Evolutionary conservation across 1,284 basidiomycete genomes (phyloP).

Genomic region (Leccinum solheimii): DNA sequence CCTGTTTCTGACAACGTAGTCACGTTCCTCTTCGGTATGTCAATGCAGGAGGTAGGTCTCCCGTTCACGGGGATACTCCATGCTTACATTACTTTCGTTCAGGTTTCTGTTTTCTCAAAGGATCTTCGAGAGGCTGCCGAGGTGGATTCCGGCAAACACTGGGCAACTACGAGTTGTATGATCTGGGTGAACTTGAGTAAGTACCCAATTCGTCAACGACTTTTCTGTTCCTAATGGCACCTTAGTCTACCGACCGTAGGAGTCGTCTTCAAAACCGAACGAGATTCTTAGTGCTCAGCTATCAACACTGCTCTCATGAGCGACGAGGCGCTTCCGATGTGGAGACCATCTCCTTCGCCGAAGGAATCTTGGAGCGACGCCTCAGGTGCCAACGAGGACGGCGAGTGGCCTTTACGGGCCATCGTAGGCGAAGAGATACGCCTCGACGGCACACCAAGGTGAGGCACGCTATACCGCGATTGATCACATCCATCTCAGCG

Average conservation of each 20-base stretch:
- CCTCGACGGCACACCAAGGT: too few species aligned
- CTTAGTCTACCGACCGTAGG: conserved; percentile 87
- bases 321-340: conserved; percentile 18
- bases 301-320: not conserved
- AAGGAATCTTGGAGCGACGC: conserved; percentile 38
- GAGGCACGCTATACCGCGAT: too few species aligned
- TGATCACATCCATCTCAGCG: too few species aligned
- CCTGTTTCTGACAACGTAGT: conserved; percentile 88
- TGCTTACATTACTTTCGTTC: conserved; percentile 3
- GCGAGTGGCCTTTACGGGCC: conserved; percentile 34
- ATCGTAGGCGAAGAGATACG: too few species aligned
- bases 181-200: conserved; percentile 85
- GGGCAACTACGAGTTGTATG: conserved; percentile 94
- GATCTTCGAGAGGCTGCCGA: conserved; percentile 97
- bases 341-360: conserved; percentile 35
- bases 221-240: conserved; percentile 4
- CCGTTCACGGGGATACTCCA: too few species aligned
- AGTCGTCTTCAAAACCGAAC: conserved; percentile 97
- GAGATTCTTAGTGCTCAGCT: conserved; percentile 60
- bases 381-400: conserved; percentile 30
- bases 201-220: conserved; percentile 28
- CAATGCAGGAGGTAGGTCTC: conserved; percentile 78
- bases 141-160: conserved; percentile 77
- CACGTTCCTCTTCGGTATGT: conserved; percentile 97
- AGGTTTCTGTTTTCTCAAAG: conserved; percentile 97